Base-by-base conservation (phyloP, 345 rosid genomes). In the Eucalyptus tenuipes region DNA sequence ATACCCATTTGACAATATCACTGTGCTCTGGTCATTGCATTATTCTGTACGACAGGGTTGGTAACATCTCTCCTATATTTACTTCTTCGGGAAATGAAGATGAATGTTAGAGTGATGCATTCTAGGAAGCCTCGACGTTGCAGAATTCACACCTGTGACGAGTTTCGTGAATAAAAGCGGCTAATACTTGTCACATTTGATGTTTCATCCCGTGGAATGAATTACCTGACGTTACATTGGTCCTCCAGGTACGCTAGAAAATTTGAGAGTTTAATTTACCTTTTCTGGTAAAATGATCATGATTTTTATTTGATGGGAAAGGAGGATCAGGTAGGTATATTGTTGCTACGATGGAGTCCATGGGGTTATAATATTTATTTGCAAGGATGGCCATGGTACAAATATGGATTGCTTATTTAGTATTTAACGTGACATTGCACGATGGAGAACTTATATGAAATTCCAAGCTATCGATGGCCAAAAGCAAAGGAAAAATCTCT, bases 141-240 rank as follows among this genome's bases (percentile, higher is more conserved):
- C 88, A 92, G 96, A 89, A 93, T 95, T 75, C 98, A 95, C 89
- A 91, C 95, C n/a, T 95, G 96, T 89, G 96, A 96, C 75, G 99
- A 98, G 93, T 98, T 98, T 90, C 94, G 88, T 89, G 98, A 94
- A 92, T 93, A 96, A n/a, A 96, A 92, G 88, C 91, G 94, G 88
- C 90, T 94, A 92, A 92, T 96, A 90, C 99, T 98, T 50, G 93
- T 96, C 86, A 94, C 99, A 57, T 98, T 99, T 88, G 98, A 98
- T 93, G 97, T 98, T 86, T 95, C 99, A 22, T 93, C 99, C 75
- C 96, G 96, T 49, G 99, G 99, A 89, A 95, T 97, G 97, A 94
- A 95, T 92, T 98, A 94, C 91, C 97, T 87, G 97, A 97, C 91
- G 97, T 95, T 91, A 94, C 98, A 90, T 94, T 96, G 91, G 99